A percentile compares a stretch with the other conserved stretches of the same genome.
Evolutionary conservation across 805 yeast genomes (phyloP).

Genomic region (Pichia cabralensis): DNA sequence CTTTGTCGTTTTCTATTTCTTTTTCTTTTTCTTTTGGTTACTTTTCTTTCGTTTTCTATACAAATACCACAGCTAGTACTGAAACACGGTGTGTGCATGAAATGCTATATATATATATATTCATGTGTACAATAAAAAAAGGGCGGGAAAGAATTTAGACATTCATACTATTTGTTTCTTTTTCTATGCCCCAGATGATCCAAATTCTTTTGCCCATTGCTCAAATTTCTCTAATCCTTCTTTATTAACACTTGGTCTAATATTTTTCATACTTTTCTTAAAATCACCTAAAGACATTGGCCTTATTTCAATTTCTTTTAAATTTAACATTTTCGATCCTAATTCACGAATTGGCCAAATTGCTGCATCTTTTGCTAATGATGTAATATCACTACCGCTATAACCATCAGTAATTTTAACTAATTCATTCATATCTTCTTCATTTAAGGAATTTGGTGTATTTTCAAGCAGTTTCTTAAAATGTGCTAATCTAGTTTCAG

Average conservation of each 20-base stretch:
- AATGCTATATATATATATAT: too few relatives aligned
- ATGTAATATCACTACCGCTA: constrained; percentile 91
- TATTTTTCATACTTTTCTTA: constrained; percentile 59
- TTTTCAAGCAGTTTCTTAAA: constrained; percentile 53
- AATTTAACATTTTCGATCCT: constrained; percentile 69
- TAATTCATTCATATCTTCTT: constrained; percentile 50
- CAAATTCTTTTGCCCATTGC: constrained; percentile 79
- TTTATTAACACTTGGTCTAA: constrained; percentile 79
- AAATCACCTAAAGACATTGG: constrained; percentile 70
- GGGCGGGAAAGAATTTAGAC: too few relatives aligned
- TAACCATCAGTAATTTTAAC: constrained; percentile 52
- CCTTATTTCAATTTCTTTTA: constrained; percentile 66
- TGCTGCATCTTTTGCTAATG: constrained; percentile 92
- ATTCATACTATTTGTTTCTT: not conserved
- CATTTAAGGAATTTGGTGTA: constrained; percentile 63
- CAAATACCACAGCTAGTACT: too few relatives aligned
- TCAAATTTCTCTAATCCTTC: constrained; percentile 77
- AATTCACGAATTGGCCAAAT: constrained; percentile 92
- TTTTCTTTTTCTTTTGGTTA: too few relatives aligned
- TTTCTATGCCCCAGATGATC: constrained; percentile 80
- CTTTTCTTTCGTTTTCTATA: too few relatives aligned
- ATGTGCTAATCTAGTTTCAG: constrained; percentile 68
- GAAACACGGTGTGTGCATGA: too few relatives aligned
- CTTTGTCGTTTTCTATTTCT: too few relatives aligned
- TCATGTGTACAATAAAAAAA: too few relatives aligned